Evolutionary conservation across 164 flowering plant genomes (phyloP).

Genomic region (Umbilicus rupestris): DNA sequence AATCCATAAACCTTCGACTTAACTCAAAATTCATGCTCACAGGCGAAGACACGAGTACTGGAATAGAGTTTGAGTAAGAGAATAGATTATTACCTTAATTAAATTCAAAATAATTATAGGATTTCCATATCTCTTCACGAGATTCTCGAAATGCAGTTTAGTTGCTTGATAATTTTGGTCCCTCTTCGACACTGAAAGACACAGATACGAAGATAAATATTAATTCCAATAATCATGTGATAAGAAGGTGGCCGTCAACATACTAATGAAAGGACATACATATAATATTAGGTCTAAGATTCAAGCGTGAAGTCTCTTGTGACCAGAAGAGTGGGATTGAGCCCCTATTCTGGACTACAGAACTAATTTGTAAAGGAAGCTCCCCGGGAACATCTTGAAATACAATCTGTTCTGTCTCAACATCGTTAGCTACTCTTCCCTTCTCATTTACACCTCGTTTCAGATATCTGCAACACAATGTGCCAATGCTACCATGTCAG

Average conservation of each 20-base stretch:
- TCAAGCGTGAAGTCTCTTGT: slow-evolving; percentile 86
- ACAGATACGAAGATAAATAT: background rate
- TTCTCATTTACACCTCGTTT: slow-evolving; percentile 95
- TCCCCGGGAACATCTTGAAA: slow-evolving; percentile 65
- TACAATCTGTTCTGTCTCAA: slow-evolving; percentile 96
- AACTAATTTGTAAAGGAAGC: slow-evolving; percentile 49
- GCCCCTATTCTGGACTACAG: slow-evolving; percentile 89
- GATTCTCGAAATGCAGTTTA: slow-evolving; percentile 44
- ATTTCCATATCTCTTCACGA: slow-evolving; percentile 42
- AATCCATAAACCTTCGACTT: background rate
- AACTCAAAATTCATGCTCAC: background rate
- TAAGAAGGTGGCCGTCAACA: background rate
- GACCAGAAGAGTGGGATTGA: slow-evolving; percentile 99
- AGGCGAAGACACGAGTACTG: background rate
- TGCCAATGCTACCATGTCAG: background rate
- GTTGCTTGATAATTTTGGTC: slow-evolving; percentile 43
- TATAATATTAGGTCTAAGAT: slow-evolving; percentile 74
- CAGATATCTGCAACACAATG: slow-evolving; percentile 42
- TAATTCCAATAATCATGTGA: background rate
- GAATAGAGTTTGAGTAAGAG: background rate
- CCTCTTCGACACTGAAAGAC: slow-evolving; percentile 36
- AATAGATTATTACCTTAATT: slow-evolving; percentile 31
- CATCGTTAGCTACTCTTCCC: slow-evolving; percentile 98
- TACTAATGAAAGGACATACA: slow-evolving; percentile 59
- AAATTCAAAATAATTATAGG: slow-evolving; percentile 47